Evolutionary conservation across 176 grass and related monocot species (phyloP).

Genomic region (Juncus effusus): DNA sequence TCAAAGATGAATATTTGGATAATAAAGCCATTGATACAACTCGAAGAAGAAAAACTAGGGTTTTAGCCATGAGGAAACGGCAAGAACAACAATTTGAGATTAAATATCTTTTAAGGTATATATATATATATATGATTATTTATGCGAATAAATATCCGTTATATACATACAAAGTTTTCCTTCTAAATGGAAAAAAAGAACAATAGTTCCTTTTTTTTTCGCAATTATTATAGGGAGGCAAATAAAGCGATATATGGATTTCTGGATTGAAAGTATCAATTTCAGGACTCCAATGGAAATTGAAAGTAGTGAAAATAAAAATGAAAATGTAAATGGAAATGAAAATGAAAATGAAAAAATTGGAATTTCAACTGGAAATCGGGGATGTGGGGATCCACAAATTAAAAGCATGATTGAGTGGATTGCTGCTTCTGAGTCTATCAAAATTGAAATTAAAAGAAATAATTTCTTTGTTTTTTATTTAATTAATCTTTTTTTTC

Average conservation of each 20-base stretch:
- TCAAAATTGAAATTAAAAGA: neutral
- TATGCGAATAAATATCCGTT: neutral
- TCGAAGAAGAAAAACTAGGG: constrained; percentile 29
- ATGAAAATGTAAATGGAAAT: constrained; percentile 1
- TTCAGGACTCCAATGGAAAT: neutral
- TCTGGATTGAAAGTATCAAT: constrained; percentile 20
- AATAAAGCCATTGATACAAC: constrained; percentile 33
- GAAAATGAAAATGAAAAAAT: constrained; percentile 11
- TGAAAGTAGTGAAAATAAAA: neutral
- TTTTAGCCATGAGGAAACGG: constrained; percentile 29
- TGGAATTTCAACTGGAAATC: constrained; percentile 40
- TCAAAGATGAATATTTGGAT: constrained; percentile 35
- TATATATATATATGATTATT: constrained; percentile 21
- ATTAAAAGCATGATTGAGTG: constrained; percentile 36
- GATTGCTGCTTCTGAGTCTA: constrained; percentile 39
- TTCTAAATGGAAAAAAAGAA: neutral
- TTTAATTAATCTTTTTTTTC: neutral
- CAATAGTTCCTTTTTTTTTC: neutral
- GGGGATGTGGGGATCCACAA: constrained; percentile 37
- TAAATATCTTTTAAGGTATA: constrained; percentile 34
- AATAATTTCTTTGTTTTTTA: neutral
- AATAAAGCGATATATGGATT: constrained; percentile 42
- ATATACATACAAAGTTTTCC: neutral
- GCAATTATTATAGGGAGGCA: constrained; percentile 20
- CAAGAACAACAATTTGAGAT: constrained; percentile 22